Base-by-base conservation (phyloP, 768 basidiomycete genomes). In the Mycena galericulata region DNA sequence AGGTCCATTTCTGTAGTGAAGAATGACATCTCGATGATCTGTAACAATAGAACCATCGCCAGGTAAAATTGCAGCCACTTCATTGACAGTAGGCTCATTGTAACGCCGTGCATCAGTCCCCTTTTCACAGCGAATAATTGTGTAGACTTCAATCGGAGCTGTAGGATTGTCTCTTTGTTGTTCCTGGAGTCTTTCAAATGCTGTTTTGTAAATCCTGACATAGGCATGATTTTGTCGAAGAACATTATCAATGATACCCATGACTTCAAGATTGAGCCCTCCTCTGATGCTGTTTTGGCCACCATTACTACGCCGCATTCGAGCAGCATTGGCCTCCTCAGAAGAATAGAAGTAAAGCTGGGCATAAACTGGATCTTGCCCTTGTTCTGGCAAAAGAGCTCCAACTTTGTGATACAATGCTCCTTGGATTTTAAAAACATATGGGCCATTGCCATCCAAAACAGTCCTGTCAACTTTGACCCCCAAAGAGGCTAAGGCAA, bases 31-130 rank as follows among this genome's bases (percentile, higher is more conserved):
- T 8, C 73, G 20, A 27, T 62, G 22, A 29, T 62, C 38, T 26
- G 73, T 18, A 1, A 69, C 58, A 14, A 51, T 24, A 4, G 73
- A 29, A 3, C 68, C 60, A 15, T 73, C 79, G 73, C 76, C 74
- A 2, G 81, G 80, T 41, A 84, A 43, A 18, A 85, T 70, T 0
- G 77, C 79, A 49, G 79, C 83, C 54, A 85, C 77, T 51, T 85
- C 84, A 47, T 81, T 70, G 1, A 78, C 74, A 32, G 78, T 79
- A 2, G 85, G 82, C 0, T 81, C 63, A 69, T 85, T 84, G 55
- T 85, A 84, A 18, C 75, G 60, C 5, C 79, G 73, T 0, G 55
- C 69, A 75, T 85, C 83, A 26, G 59, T 53, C 4, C 40, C 61
- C 20, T 22, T 29, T 9, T 40, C 41, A 38, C 58, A 59, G 22